Base-by-base conservation (phyloP, 352 stramenopile genomes). In the Phytopythium delawarense region DNA sequence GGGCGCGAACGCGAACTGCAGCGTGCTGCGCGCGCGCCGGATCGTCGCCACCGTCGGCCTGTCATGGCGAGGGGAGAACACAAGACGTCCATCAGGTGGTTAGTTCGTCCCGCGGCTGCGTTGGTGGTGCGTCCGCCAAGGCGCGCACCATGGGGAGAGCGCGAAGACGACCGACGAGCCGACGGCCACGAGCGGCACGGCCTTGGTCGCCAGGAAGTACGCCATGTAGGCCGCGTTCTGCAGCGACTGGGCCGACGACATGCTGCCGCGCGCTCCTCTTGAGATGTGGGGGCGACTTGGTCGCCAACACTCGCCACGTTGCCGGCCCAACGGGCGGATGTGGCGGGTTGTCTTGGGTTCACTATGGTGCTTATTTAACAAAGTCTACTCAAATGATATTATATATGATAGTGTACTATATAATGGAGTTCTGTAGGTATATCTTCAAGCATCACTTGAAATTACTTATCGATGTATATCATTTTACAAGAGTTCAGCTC, bases 1-100 rank as follows among this genome's bases (percentile, higher is more conserved):
- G 7, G 83, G 85, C 37, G 78, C 81, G 62, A 92, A 92, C 50
- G 83, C 70, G 66, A 88, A 91, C 71, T 91, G 81, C 44, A 91
- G 63, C 46, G 85, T 94, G 61, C 75, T 90, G 45, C 81, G 78
- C 18, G 81, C 59, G 55, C 77, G 76, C 45, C 78, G 71, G 65
- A 94, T 94, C 48, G 73, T 77, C 34, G 71, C 59, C 45, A 90
- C 66, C 8, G 83, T 92, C 13, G 79, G 76, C 75, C 83, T 92
- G 51, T 5, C 35, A 58, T 25, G 25, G 25, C 37, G 35, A 4
- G 35, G 35, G 3, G 12, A 6, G 28, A 7, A 3, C 28, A 21
- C 40, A 21, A 7, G 4, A 45, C 40, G 37, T 44, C 35, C 35
- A 44, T 28, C 20, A 18, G 11, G 40, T 45, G 16, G n/a, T 45